Conservation (phyloP, 2,329 filamentous ascomycete genomes). For the Cercospora sp. region DNA sequence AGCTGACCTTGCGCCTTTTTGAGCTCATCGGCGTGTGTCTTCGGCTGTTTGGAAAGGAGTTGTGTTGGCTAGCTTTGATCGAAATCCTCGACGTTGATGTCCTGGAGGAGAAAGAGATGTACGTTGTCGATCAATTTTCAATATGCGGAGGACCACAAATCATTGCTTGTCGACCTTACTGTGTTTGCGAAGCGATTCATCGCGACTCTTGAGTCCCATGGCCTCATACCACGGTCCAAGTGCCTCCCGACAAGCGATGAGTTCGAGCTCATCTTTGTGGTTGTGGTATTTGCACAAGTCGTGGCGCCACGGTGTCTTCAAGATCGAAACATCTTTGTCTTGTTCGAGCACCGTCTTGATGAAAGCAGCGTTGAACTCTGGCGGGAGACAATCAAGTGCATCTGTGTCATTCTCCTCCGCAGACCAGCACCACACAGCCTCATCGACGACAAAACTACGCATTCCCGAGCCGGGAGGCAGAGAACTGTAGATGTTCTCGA, state of each 20-base stretch:
- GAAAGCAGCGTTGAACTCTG: conserved; percentile 2
- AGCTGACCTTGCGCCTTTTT: neutral
- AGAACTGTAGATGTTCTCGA: neutral
- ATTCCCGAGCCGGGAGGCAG: conserved; percentile 1
- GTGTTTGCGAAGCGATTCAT: neutral
- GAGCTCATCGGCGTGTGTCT: neutral
- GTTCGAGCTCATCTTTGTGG: neutral
- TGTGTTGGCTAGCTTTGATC: neutral
- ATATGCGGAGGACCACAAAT: too few species aligned
- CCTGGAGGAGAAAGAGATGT: neutral
- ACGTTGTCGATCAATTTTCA: neutral
- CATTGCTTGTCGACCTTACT: too few species aligned
- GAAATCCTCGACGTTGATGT: neutral
- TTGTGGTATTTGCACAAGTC: conserved; percentile 4
- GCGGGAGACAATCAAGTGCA: conserved; percentile 54
- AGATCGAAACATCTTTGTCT: neutral
- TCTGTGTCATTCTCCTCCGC: conserved; percentile 58
- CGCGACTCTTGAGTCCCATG: neutral
- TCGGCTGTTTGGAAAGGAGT: too few species aligned
- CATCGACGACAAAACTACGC: conserved; percentile 10
- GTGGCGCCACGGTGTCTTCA: neutral
- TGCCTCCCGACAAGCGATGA: neutral
- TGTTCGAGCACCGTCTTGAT: neutral
- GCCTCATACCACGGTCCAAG: neutral
- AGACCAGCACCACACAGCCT: conserved; percentile 11